Conservation (phyloP, 805 yeast species). For the Myxozyma vanderwaltii region DNA sequence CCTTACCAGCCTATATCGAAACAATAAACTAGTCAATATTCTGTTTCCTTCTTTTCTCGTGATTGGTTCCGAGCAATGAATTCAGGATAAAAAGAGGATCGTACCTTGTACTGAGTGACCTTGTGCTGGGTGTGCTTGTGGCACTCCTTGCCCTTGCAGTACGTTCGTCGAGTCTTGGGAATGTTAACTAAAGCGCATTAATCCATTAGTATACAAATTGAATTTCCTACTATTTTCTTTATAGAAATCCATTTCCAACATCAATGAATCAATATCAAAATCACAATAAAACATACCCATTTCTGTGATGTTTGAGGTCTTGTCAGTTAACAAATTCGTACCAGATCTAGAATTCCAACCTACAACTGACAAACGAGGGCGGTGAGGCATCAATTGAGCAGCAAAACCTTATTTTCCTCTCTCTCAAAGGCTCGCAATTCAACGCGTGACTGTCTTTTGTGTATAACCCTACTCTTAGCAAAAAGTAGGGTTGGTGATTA, state of each 20-base stretch:
- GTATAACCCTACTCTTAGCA: background rate
- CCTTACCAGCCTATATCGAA: conserved; percentile 83
- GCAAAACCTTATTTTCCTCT: background rate
- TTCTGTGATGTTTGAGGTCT: background rate
- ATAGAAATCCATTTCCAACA: background rate
- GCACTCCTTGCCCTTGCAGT: conserved; percentile 99
- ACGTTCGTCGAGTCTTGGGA: conserved; percentile 99
- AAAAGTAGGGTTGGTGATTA: background rate
- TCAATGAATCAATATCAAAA: background rate
- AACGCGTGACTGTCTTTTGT: conserved; percentile 1
- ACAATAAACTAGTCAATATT: background rate
- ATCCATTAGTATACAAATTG: no score
- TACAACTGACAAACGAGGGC: no score
- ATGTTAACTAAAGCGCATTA: conserved; percentile 81
- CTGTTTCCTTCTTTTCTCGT: background rate
- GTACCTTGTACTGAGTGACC: conserved; percentile 95
- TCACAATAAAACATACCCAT: background rate
- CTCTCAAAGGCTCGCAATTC: no score
- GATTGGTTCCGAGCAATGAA: background rate
- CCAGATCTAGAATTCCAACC: no score
- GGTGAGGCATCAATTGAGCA: background rate
- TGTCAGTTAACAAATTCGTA: no score
- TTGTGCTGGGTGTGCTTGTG: conserved; percentile 99
- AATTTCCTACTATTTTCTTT: no score
- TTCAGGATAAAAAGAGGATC: background rate